Conservation (phyloP, 192 early-diverging fungal species). For the Backusella parvicylindrica region DNA sequence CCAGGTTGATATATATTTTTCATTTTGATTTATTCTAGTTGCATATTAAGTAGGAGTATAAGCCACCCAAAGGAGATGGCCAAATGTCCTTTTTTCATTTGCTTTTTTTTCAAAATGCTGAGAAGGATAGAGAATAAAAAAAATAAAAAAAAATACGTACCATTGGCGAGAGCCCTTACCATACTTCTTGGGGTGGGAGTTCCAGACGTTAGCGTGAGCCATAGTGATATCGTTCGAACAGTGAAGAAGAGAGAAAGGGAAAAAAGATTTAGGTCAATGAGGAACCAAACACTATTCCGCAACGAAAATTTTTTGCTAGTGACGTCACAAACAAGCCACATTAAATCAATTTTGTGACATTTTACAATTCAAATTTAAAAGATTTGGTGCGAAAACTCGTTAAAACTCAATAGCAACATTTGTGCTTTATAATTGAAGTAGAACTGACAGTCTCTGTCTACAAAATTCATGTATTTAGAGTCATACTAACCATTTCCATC, state of each 20-base stretch:
- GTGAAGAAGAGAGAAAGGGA: conserved; percentile 14
- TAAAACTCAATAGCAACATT: neutral
- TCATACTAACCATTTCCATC: neutral
- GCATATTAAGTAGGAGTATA: neutral
- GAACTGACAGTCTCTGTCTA: neutral
- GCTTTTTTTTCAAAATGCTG: neutral
- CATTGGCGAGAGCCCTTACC: conserved; percentile 99
- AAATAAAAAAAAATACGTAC: conserved; percentile 40
- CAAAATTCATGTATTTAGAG: neutral
- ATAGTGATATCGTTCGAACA: conserved; percentile 42
- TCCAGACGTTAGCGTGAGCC: conserved; percentile 97
- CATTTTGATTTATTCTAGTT: neutral
- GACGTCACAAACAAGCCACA: neutral
- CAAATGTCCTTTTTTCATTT: neutral
- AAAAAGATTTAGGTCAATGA: conserved; percentile 1
- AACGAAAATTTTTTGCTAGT: neutral
- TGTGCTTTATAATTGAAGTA: neutral
- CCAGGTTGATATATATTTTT: neutral
- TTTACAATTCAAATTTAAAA: neutral
- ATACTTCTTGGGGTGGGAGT: conserved; percentile 94
- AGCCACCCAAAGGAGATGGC: neutral
- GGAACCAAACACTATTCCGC: conserved; percentile 8
- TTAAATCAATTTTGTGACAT: neutral
- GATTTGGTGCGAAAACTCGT: neutral
- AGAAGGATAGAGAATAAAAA: neutral